Evolutionary conservation across 441 rosid genomes (phyloP), one percentile per base, ranked within the genome.

Genomic region (Kokia cookei): DNA sequence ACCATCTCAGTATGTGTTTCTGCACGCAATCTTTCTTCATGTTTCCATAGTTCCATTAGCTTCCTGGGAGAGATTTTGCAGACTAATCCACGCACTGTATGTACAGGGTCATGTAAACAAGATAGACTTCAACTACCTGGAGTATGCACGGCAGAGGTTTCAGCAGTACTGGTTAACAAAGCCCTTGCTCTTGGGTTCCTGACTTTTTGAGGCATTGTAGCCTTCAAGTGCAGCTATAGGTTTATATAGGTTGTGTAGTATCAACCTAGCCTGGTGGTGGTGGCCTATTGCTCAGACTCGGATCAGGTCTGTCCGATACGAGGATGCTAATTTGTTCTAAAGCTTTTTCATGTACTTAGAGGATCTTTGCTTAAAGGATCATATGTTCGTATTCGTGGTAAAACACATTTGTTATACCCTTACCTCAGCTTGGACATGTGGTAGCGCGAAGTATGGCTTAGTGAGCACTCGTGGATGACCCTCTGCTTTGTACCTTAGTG

Each of bases 91-190:
- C 26, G 9, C 22, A 19, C 8, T 5, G 26, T 37, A 11, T 63
- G 26, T 37, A 37, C 48, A 63, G 67, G 47, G 67, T 37, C 67
- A 63, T 63, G 48, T 37, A 63, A 63, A 63, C 67, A 63, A 32
- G 45, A 63, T 37, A 19, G 98, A 93, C 19, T 95, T 94, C 6
- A 85, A 96, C 71, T 93, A 87, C 80, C 79, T n/a, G 83, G 97
- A 87, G 78, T 96, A 96, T 71, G 97, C 97, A 9, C 86, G 92
- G 85, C 98, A 96, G 89, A 90, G 98, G 76, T 87, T 93, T 76
- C 78, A 68, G 73, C 99, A 89, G 81, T 96, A 92, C 73, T 81
- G 96, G 97, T 75, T 82, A 72, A 86, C 85, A 68, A 96, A 88
- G 84, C 82, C 83, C n/a, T 65, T 29, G n/a, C 82, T 88, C 42